These are phyloP conservation scores for Datura wrightii DNA, from an alignment of 257 asterid species.

Conservation along the genomic window DNA sequence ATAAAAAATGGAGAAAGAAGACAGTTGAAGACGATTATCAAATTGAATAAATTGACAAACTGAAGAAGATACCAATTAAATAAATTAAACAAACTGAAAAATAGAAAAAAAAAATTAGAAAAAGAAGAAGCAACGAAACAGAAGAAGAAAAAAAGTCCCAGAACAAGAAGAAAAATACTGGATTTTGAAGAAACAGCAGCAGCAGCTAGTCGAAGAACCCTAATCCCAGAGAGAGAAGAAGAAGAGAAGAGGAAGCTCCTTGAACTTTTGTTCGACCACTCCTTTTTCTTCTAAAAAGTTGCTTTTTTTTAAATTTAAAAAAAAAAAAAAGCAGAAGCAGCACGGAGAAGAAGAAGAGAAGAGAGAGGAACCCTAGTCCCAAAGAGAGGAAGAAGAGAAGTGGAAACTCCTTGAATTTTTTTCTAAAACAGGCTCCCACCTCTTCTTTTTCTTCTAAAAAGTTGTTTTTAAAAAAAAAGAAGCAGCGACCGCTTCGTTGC, in stretches of 20 bases:
- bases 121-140: no score
- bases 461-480: not conserved
- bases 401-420: not conserved
- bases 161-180: not conserved
- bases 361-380: not conserved
- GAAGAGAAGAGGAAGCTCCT: not conserved
- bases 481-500: not conserved
- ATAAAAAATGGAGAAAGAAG: no score
- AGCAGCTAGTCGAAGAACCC: not conserved
- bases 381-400: not conserved
- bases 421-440: not conserved
- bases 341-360: not conserved
- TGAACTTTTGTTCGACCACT: not conserved
- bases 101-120: no score
- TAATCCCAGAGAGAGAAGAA: not conserved
- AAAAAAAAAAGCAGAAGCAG: not conserved
- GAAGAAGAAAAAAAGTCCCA: no score
- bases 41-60: no score
- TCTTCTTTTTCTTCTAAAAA: not conserved
- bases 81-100: no score
- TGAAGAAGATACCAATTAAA: no score
- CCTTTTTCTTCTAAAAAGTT: not conserved
- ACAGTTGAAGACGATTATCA: no score
- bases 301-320: not conserved
- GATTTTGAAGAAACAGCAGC: not conserved